A percentile compares a stretch with the other conserved stretches of the same genome.
Conservation (phyloP, 192 early-diverging fungal genomes). For the Coemansia sp. region DNA sequence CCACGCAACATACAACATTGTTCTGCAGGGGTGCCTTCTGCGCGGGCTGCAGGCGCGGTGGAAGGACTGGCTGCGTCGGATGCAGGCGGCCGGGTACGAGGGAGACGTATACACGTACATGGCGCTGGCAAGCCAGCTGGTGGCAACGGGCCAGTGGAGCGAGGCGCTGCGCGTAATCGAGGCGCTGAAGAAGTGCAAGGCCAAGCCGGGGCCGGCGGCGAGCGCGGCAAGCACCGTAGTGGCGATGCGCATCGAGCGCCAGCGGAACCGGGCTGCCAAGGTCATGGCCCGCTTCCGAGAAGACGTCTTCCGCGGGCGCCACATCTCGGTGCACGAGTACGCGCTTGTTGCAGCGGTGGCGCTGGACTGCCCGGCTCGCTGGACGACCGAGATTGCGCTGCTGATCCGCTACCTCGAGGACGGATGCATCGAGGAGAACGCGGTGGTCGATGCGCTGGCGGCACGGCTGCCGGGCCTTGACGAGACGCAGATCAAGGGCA, state of each 20-base stretch:
- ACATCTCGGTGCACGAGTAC: constrained; percentile 21
- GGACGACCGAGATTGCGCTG: constrained; percentile 42
- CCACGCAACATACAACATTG: constrained; percentile 37
- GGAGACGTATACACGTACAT: constrained; percentile 19
- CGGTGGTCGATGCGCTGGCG: constrained; percentile 38
- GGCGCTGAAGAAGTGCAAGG: constrained; percentile 18
- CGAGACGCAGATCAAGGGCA: not conserved
- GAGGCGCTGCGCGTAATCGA: constrained; percentile 31
- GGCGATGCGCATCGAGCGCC: constrained; percentile 24
- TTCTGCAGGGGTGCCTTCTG: constrained; percentile 40
- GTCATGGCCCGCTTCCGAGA: constrained; percentile 32
- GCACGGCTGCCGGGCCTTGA: constrained; percentile 34
- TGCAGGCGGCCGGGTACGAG: constrained; percentile 25
- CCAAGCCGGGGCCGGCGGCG: not conserved
- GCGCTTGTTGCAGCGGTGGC: constrained; percentile 15
- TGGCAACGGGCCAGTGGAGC: constrained; percentile 25
- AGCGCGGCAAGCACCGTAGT: constrained; percentile 8
- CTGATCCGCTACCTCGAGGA: constrained; percentile 29
- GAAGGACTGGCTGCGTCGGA: constrained; percentile 26
- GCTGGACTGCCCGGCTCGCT: constrained; percentile 20
- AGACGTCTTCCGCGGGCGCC: constrained; percentile 5
- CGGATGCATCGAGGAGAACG: constrained; percentile 25
- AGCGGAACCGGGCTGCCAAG: constrained; percentile 4
- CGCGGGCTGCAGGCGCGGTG: constrained; percentile 30
- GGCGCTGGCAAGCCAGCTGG: constrained; percentile 28